Percentiles rank a stretch among this genome's conserved stretches.
These are phyloP conservation scores for Prunus kanzakura DNA, from an alignment of 306 rosid species.

Conservation along the genomic window DNA sequence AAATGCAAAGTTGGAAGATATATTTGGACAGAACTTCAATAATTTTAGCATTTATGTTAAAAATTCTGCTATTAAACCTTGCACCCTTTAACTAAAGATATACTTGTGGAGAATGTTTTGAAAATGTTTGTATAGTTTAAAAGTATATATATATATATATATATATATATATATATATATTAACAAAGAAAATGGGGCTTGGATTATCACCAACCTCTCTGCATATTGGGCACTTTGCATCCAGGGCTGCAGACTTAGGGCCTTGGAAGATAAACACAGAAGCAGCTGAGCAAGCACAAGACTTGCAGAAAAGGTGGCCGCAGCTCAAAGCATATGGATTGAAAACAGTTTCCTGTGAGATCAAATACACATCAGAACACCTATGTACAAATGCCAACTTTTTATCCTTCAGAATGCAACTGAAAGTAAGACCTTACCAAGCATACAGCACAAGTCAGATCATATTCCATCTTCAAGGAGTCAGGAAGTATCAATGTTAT, in stretches of 20 bases:
- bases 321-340: constrained; percentile 86
- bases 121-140: no score
- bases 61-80: not conserved
- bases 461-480: constrained; percentile 61
- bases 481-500: constrained; percentile 70
- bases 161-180: not conserved
- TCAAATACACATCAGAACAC: constrained; percentile 16
- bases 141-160: no score
- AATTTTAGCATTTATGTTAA: not conserved
- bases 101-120: not conserved
- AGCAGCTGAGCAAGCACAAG: constrained; percentile 91
- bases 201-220: constrained; percentile 59
- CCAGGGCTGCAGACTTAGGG: constrained; percentile 56
- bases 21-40: not conserved
- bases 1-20: not conserved
- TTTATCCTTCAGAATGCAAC: not conserved
- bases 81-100: not conserved
- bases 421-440: constrained; percentile 56
- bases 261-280: constrained; percentile 76
- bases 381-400: not conserved
- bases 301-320: constrained; percentile 89
- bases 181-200: not conserved
- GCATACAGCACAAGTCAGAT: constrained; percentile 85
- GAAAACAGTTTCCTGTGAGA: constrained; percentile 63
- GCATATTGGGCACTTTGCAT: constrained; percentile 82